Base-by-base conservation (phyloP, 2,329 filamentous ascomycete species). In the Xylaria hypoxylon region DNA sequence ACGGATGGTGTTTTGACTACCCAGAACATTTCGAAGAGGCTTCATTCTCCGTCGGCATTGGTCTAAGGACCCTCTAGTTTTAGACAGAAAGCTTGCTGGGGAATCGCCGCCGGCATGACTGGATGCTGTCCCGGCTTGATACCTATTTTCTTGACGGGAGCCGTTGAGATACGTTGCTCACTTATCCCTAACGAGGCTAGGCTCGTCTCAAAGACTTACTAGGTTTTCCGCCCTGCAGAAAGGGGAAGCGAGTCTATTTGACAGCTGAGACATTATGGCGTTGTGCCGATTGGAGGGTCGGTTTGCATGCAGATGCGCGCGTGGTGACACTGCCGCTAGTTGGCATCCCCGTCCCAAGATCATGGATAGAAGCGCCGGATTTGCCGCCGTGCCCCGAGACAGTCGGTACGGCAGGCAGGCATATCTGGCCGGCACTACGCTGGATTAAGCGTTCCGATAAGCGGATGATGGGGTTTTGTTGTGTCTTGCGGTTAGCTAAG, bases 251-350 rank as follows among this genome's bases (percentile, higher is more conserved):
- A 45, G 42, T 35, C 22, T 15, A 55, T 40, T 42, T n/a, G 33
- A 22, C 6, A 33, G 31, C 40, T 52, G 48, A 62, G 51, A 45
- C 60, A 48, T n/a, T 13, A 38, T 62, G 64, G 67, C 48, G 56
- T 51, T 45, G 33, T 56, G 45, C 64, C 64, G 64, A 69, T 67
- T 67, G 67, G 67, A 65, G 45, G 24, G 22, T 47, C 35, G n/a
- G 44, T 63, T 50, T 55, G 59, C 35, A 44, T 42, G n/a, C 35
- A 28, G 47, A 55, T 59, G 58, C 35, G 50, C 15, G 47, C 33
- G 45, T 42, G 51, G 57, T 59, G 33, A 53, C 50, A 62, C 60
- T 10, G 5, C 56, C 19, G 60, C 59, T 22, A 53, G 60, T 55
- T n/a, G 48, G 45, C 45, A 31, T 40, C 26, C 44, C 22, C 26